Evolutionary conservation across 106 monocot species (phyloP), one percentile per base, ranked within the genome.

Genomic region (Dactylorhiza incarnata): DNA sequence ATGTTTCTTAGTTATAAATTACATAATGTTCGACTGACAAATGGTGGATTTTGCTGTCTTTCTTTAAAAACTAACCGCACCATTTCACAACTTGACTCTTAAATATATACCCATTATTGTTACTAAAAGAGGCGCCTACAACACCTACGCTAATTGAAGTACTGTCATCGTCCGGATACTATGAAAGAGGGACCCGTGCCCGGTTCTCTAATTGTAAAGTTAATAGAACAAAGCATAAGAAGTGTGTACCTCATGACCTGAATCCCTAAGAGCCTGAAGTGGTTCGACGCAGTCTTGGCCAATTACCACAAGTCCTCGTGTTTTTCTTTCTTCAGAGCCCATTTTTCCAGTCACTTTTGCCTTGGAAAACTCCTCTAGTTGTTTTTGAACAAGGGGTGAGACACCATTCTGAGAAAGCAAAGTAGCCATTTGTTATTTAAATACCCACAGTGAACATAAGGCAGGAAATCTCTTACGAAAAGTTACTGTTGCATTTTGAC

Each of bases 281-380:
- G 94, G 94, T 82, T 99, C 99, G 54, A 99, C 68, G 67, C 77
- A 78, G 83, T 94, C 86, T 73, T 91, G 91, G 73, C 99, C 99
- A 76, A 99, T 89, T 48, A 99, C 89, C n/a, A 89, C 69, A 73
- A 86, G 79, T 43, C 72, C 77, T 48, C 84, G 5, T 22, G 48
- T 82, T 75, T 81, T 89, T 6, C 74, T 80, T 46, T 83, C 75
- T 49, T 68, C 83, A 74, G 71, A 74, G 45, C 72, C 59, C 16
- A 19, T 45, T 3, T 71, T 73, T 14, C 52, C 84, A 26, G 16
- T 79, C 19, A 48, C 7, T 54, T 84, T 84, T 61, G 62, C 81
- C 49, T 89, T 94, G 15, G 86, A 77, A 19, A 94, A 77, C 76
- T 89, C 78, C 79, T 91, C 86, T 16, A 99, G 68, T 80, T 99